These are phyloP conservation scores for Aspergillus affinis DNA, from an alignment of 495 filamentous ascomycete genomes.

Conservation along the genomic window DNA sequence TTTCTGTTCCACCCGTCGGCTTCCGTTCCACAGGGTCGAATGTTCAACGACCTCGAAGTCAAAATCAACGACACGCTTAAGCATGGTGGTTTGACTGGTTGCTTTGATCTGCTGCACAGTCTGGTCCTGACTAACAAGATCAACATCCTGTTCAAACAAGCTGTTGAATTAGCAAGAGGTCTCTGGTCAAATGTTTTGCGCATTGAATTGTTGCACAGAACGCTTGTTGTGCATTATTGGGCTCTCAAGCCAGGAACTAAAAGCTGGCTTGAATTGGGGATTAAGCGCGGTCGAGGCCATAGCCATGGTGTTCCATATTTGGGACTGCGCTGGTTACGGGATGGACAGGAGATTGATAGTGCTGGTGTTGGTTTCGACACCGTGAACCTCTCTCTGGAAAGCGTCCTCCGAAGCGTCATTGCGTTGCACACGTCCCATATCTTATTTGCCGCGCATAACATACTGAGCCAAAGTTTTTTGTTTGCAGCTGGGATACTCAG, in stretches of 20 bases:
- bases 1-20: slow-evolving; percentile 74
- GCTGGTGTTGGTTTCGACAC: slow-evolving; percentile 63
- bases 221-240: slow-evolving; percentile 91
- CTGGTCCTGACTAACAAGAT: slow-evolving; percentile 87
- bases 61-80: slow-evolving; percentile 67
- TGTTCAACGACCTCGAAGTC: slow-evolving; percentile 64
- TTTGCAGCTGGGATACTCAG: slow-evolving; percentile 56
- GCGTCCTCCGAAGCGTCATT: slow-evolving; percentile 69
- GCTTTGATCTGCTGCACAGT: slow-evolving; percentile 82
- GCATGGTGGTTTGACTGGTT: slow-evolving; percentile 66
- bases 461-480: slow-evolving; percentile 54
- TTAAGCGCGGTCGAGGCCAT: slow-evolving; percentile 37
- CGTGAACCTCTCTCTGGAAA: slow-evolving; percentile 66
- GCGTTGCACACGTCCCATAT: slow-evolving; percentile 69
- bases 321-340: slow-evolving; percentile 79
- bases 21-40: slow-evolving; percentile 53
- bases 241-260: slow-evolving; percentile 61
- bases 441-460: slow-evolving; percentile 58
- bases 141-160: slow-evolving; percentile 73
- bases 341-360: slow-evolving; percentile 69
- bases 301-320: slow-evolving; percentile 48
- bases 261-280: slow-evolving; percentile 88
- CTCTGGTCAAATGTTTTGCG: slow-evolving; percentile 75
- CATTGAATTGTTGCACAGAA: slow-evolving; percentile 73
- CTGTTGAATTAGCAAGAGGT: slow-evolving; percentile 58